A percentile compares a stretch with the other conserved stretches of the same genome.
Conservation (phyloP, 2,329 filamentous ascomycete species). For the Neurospora sp. region DNA sequence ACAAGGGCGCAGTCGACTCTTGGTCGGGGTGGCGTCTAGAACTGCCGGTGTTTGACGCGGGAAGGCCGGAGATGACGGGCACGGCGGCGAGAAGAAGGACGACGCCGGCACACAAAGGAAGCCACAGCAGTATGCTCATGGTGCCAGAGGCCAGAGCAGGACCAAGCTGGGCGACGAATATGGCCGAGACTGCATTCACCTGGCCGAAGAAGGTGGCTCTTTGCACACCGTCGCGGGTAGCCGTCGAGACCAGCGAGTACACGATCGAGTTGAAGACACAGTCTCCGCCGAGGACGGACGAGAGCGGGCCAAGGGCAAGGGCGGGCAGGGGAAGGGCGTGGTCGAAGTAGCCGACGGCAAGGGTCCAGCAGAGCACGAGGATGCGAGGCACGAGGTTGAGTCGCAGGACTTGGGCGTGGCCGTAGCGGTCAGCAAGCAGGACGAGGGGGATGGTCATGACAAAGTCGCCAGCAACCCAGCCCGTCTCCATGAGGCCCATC, state of each 20-base stretch:
- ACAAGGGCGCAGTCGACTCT: slow-evolving; percentile 25
- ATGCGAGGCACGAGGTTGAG: slow-evolving; percentile 34
- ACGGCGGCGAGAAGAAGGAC: slow-evolving; percentile 25
- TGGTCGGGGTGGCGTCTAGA: slow-evolving; percentile 11
- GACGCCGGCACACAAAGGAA: slow-evolving; percentile 35
- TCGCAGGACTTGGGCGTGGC: slow-evolving; percentile 29
- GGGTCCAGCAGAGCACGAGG: slow-evolving; percentile 30
- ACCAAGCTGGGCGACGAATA: slow-evolving; percentile 33
- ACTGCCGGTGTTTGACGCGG: slow-evolving; percentile 1
- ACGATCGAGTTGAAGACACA: slow-evolving; percentile 42
- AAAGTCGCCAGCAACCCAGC: slow-evolving; percentile 41
- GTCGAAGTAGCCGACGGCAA: slow-evolving; percentile 30
- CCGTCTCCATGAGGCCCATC: slow-evolving; percentile 39
- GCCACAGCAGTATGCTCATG: slow-evolving; percentile 33
- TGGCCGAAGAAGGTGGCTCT: slow-evolving; percentile 41
- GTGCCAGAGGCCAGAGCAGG: slow-evolving; percentile 36
- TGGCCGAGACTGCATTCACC: slow-evolving; percentile 38
- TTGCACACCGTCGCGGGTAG: slow-evolving; percentile 32
- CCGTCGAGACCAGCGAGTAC: slow-evolving; percentile 33
- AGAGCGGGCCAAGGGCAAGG: slow-evolving; percentile 29
- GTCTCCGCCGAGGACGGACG: slow-evolving; percentile 38
- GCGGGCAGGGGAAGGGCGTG: slow-evolving; percentile 27
- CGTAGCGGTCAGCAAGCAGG: slow-evolving; percentile 34
- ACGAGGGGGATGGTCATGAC: slow-evolving; percentile 39
- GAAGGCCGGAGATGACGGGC: slow-evolving; percentile 23